phyloP scores from a whole-genome alignment of 2,329 filamentous ascomycete species.

The Verticillium zaregamsianum region DNA sequence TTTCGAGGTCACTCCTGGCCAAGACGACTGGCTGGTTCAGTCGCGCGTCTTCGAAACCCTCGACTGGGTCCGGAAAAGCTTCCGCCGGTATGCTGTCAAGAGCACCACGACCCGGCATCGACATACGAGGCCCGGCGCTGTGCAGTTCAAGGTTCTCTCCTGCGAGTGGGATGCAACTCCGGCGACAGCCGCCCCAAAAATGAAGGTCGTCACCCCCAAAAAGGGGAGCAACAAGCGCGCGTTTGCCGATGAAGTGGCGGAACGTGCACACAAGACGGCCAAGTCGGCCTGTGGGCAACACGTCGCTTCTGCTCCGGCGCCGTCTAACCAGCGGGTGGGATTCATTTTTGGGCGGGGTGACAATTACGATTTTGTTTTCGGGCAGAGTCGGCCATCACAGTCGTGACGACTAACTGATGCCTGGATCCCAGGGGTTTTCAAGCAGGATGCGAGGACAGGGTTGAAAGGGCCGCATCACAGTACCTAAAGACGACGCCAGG shows the following conservation, averaged over 20 bases:
- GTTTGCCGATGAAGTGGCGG: not conserved
- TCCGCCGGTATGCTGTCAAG: slow-evolving; percentile 29
- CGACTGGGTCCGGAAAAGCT: slow-evolving; percentile 33
- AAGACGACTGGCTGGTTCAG: slow-evolving; percentile 28
- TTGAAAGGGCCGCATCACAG: not conserved
- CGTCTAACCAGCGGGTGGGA: not conserved
- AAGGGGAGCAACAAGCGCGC: slow-evolving; percentile 1
- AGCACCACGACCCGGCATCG: slow-evolving; percentile 22
- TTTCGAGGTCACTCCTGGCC: slow-evolving; percentile 23
- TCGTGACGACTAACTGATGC: not conserved
- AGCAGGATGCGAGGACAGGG: not conserved
- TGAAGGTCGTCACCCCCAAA: not conserved
- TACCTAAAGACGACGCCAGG: not conserved
- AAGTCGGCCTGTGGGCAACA: not conserved
- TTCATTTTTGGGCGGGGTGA: not conserved
- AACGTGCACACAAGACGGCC: not conserved
- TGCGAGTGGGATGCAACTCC: slow-evolving; percentile 29
- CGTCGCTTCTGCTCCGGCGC: not conserved
- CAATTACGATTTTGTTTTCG: slow-evolving; percentile 1
- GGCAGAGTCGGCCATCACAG: not conserved
- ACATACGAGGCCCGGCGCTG: slow-evolving; percentile 27
- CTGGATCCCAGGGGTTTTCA: not conserved
- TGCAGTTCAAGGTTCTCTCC: slow-evolving; percentile 35
- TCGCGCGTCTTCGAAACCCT: slow-evolving; percentile 29
- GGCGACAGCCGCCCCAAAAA: not conserved